A percentile compares a stretch with the other conserved stretches of the same genome.
Conservation (phyloP, 495 filamentous ascomycete species). For the Hypoxylon intermedium region DNA sequence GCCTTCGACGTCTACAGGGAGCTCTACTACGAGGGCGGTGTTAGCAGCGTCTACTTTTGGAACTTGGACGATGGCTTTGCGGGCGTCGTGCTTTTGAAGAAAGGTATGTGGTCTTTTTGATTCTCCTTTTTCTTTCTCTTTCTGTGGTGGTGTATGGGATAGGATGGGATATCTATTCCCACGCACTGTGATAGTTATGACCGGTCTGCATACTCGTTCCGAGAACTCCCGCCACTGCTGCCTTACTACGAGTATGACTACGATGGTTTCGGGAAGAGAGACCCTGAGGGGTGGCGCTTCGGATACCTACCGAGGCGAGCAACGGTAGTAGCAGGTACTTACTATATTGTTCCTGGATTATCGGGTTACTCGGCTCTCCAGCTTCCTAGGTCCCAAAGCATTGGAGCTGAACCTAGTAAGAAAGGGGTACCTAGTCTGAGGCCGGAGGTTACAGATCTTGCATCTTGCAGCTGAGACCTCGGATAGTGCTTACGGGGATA, state of each 20-base stretch:
- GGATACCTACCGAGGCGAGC: conserved; percentile 2
- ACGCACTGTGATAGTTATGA: no score
- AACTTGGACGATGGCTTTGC: conserved; percentile 98
- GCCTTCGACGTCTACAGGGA: conserved; percentile 97
- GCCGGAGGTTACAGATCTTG: conserved; percentile 34
- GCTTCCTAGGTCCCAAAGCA: conserved; percentile 16
- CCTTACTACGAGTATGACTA: no score
- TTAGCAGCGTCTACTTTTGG: conserved; percentile 97
- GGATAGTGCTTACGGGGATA: conserved; percentile 11
- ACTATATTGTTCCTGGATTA: conserved; percentile 4
- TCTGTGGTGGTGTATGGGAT: no score
- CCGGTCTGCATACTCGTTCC: no score
- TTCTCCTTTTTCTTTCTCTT: no score
- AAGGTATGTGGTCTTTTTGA: conserved; percentile 71
- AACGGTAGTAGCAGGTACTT: background rate
- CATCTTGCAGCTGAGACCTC: conserved; percentile 28
- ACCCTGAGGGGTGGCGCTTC: no score
- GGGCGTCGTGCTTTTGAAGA: conserved; percentile 93
- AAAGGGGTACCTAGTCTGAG: background rate
- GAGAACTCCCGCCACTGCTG: no score
- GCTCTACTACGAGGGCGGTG: conserved; percentile 96
- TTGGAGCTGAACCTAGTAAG: conserved; percentile 17
- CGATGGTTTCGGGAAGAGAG: no score
- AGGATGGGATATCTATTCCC: no score
- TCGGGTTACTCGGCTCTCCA: background rate